Evolutionary conservation across 2,329 filamentous ascomycete species (phyloP).

Genomic region (Xylaria digitata): DNA sequence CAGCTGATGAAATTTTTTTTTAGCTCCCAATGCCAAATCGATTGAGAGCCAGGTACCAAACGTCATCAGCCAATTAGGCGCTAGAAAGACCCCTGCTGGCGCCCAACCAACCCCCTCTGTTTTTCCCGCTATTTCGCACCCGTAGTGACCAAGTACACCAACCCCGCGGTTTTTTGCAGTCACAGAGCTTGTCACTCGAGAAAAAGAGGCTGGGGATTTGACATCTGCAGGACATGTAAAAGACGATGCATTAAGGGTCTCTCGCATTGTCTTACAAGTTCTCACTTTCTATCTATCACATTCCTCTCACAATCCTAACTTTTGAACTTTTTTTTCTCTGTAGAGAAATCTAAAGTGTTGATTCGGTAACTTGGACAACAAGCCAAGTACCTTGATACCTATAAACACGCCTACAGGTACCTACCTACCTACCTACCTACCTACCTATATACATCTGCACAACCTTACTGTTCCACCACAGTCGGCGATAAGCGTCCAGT

Average conservation of each 20-base stretch:
- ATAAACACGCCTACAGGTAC: conserved; percentile 10
- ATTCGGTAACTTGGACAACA: conserved; percentile 10
- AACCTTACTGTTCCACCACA: conserved; percentile 18
- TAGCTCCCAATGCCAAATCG: conserved; percentile 19
- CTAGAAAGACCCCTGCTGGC: conserved; percentile 38
- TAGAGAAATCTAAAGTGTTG: background rate
- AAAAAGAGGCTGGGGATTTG: conserved; percentile 47
- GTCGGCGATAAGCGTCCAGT: conserved; percentile 31
- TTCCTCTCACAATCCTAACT: conserved; percentile 30
- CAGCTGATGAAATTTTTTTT: conserved; percentile 24
- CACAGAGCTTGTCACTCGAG: conserved; percentile 34
- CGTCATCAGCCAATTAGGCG: conserved; percentile 21
- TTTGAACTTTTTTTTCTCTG: conserved; percentile 16
- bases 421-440: background rate
- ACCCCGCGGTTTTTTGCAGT: conserved; percentile 48
- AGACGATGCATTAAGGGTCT: conserved; percentile 45
- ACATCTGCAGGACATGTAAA: conserved; percentile 39
- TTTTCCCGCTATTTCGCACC: conserved; percentile 39
- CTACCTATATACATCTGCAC: conserved; percentile 2
- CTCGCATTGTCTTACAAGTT: conserved; percentile 31
- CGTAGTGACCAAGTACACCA: conserved; percentile 41
- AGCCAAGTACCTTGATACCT: conserved; percentile 11
- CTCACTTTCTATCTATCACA: conserved; percentile 32
- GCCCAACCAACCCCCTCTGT: conserved; percentile 46
- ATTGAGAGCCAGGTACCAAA: conserved; percentile 29